Conservation (phyloP, 2,329 filamentous ascomycete genomes). For the Cercospora janseana region DNA sequence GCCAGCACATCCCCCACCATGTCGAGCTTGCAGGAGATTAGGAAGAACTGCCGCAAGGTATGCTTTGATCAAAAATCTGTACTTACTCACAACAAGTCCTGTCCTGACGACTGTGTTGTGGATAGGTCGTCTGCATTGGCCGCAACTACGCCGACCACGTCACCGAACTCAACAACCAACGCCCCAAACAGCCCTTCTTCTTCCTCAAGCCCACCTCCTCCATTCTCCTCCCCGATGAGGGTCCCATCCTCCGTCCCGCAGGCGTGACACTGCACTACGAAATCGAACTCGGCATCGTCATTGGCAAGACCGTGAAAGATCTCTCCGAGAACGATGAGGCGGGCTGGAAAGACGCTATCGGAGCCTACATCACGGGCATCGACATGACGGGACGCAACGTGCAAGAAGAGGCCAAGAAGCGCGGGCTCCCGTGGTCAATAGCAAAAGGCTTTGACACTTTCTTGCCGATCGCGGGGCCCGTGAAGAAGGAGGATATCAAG, state of each 20-base stretch:
- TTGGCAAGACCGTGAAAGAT: slow-evolving; percentile 77
- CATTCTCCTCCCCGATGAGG: slow-evolving; percentile 74
- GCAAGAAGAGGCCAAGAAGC: slow-evolving; percentile 95
- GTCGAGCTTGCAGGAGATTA: slow-evolving; percentile 35
- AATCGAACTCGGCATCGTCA: slow-evolving; percentile 86
- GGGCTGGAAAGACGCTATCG: slow-evolving; percentile 77
- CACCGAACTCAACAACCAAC: slow-evolving; percentile 80
- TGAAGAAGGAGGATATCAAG: slow-evolving; percentile 74
- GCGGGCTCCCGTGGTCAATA: slow-evolving; percentile 93
- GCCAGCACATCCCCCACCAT: slow-evolving; percentile 22
- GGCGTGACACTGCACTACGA: slow-evolving; percentile 91
- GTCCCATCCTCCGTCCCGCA: slow-evolving; percentile 75
- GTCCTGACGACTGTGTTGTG: neutral
- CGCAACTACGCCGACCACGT: slow-evolving; percentile 98
- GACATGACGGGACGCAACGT: slow-evolving; percentile 97
- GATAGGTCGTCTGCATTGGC: slow-evolving; percentile 83
- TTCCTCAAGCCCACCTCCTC: slow-evolving; percentile 93
- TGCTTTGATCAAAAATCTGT: neutral
- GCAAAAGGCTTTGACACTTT: slow-evolving; percentile 99
- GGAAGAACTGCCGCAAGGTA: slow-evolving; percentile 51
- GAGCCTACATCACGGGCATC: slow-evolving; percentile 84
- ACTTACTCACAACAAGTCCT: slow-evolving; percentile 5
- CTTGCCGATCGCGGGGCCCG: slow-evolving; percentile 77
- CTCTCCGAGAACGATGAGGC: slow-evolving; percentile 70
- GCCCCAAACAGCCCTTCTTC: slow-evolving; percentile 96